Conservation (phyloP, 2,329 filamentous ascomycete species). For the Ophiostoma populinum region DNA sequence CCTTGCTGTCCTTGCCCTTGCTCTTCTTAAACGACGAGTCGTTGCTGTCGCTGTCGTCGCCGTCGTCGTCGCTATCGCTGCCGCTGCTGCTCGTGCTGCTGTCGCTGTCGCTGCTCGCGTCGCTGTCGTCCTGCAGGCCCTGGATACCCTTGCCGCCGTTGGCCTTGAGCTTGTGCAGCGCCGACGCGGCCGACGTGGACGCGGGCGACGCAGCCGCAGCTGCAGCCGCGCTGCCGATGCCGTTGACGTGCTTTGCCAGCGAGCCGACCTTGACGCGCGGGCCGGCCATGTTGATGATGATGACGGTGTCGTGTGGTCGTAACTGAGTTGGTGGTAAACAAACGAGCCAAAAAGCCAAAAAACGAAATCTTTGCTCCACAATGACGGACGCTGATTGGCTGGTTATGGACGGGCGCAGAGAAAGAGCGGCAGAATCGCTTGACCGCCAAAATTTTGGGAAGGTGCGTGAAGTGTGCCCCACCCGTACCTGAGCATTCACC, state of each 20-base stretch:
- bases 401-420: conserved; percentile 1
- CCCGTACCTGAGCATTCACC: too few species aligned
- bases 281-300: conserved; percentile 7
- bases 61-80: neutral
- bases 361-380: too few species aligned
- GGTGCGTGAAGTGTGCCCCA: neutral
- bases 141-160: neutral
- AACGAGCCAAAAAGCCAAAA: too few species aligned
- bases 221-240: conserved; percentile 6
- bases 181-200: conserved; percentile 3
- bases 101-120: conserved; percentile 11
- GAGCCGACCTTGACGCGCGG: conserved; percentile 16
- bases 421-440: conserved; percentile 10
- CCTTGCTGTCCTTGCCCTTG: neutral
- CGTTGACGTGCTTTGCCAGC: conserved; percentile 15
- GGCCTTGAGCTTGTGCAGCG: conserved; percentile 6
- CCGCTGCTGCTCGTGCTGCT: neutral
- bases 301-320: neutral
- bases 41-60: conserved; percentile 5
- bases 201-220: too few species aligned
- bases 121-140: conserved; percentile 14
- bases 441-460: conserved; percentile 9
- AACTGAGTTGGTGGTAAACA: too few species aligned
- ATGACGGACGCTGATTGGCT: conserved; percentile 8
- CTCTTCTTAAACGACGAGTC: neutral